These are phyloP conservation scores for Rhazya stricta DNA, from an alignment of 257 asterid species.

Conservation along the genomic window DNA sequence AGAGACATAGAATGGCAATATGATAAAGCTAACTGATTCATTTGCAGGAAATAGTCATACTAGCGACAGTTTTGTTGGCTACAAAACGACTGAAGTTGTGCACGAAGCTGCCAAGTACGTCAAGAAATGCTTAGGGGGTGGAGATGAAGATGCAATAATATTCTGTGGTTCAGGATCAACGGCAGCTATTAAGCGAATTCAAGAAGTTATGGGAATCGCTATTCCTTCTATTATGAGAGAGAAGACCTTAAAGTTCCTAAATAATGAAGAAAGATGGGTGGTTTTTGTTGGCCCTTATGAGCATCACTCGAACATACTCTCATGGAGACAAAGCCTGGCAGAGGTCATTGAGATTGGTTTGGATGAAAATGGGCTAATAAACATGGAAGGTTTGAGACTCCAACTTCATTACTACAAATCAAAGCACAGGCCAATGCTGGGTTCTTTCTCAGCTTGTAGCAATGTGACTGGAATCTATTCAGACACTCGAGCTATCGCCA, in stretches of 20 bases:
- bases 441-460: constrained; percentile 79
- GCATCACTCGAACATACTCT: constrained; percentile 68
- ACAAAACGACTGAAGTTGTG: constrained; percentile 41
- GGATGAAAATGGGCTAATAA: constrained; percentile 37
- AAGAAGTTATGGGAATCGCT: constrained; percentile 65
- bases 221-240: constrained; percentile 52
- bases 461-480: constrained; percentile 60
- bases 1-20: background rate
- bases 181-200: constrained; percentile 59
- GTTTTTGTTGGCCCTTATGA: constrained; percentile 68
- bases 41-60: constrained; percentile 57
- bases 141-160: constrained; percentile 39
- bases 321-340: constrained; percentile 73
- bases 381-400: constrained; percentile 39
- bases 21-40: background rate
- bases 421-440: constrained; percentile 44
- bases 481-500: constrained; percentile 39
- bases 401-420: constrained; percentile 33
- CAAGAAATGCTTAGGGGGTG: constrained; percentile 62
- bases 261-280: constrained; percentile 51
- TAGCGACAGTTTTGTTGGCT: constrained; percentile 56
- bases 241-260: constrained; percentile 28
- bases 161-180: constrained; percentile 74
- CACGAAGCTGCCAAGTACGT: constrained; percentile 45
- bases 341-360: constrained; percentile 73